Conservation (phyloP, 345 rosid species). For the Syzygium oleosum region DNA sequence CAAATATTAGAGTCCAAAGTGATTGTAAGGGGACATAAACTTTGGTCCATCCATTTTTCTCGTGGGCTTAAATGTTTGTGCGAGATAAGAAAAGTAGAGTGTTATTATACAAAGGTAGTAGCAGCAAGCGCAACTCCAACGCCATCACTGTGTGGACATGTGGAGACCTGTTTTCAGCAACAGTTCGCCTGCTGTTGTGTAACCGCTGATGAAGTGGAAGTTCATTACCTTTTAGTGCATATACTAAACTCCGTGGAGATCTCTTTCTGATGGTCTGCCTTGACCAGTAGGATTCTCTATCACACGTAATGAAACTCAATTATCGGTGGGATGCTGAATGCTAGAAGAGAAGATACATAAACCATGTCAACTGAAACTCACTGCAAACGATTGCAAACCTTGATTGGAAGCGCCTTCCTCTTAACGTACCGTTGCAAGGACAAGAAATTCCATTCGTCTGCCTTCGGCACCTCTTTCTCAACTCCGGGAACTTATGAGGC, state of each 20-base stretch:
- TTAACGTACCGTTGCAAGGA: constrained; percentile 1
- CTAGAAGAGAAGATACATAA: neutral
- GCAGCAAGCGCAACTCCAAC: neutral
- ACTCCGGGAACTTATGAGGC: constrained; percentile 51
- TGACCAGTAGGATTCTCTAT: neutral
- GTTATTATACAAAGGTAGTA: neutral
- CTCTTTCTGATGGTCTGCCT: neutral
- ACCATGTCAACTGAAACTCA: neutral
- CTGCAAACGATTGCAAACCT: neutral
- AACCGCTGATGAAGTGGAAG: neutral
- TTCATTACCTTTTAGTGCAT: neutral
- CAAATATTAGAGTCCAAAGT: constrained; percentile 20
- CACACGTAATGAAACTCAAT: neutral
- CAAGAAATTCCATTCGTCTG: neutral
- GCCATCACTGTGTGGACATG: neutral
- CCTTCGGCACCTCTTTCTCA: constrained; percentile 20
- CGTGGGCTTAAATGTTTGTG: constrained; percentile 56
- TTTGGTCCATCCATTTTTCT: constrained; percentile 65
- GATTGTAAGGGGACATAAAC: constrained; percentile 37
- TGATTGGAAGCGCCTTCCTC: neutral
- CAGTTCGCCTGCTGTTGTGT: neutral
- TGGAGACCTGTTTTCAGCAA: neutral
- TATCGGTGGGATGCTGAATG: neutral
- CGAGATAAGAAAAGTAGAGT: constrained; percentile 20
- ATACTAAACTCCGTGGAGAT: neutral